Base-by-base conservation (phyloP, 73 alveolate species). In the Paramecium caudatum region DNA sequence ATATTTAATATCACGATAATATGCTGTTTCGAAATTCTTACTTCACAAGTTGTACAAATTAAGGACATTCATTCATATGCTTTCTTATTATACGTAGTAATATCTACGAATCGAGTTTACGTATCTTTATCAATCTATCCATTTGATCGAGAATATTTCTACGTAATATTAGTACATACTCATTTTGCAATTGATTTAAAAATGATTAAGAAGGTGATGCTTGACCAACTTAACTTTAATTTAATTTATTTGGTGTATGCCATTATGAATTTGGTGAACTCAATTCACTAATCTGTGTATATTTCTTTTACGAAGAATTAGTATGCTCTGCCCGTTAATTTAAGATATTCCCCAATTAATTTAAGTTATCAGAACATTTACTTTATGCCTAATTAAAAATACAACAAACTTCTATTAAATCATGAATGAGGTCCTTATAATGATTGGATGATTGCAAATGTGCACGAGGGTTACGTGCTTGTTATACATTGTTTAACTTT, bases 1-100 rank as follows among this genome's bases (percentile, higher is more conserved):
- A 27, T 55, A 27, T 27, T 55, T 23, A 55, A 55, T 55, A 55
- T 19, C n/a, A n/a, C n/a, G n/a, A n/a, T n/a, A n/a, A n/a, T n/a
- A 55, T 55, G 30, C 80, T 55, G 16, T 55, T 55, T 27, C 80
- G 80, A 55, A 55, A 55, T 21, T 55, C 80, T 55, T 55, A 17
- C 3, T 55, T 55, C 46, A 55, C 80, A 27, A 55, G 12, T 55
- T 55, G 30, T 5, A 55, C 80, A 5, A 55, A 55, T 27, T 21
- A 55, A 1, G 80, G 80, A 12, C 80, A 55, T 27, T 55, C 37
- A 23, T 21, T 7, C 80, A 55, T 55, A 23, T 55, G 80, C 30
- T 55, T 55, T 55, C 80, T 55, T 0, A 55, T 55, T 13, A 55
- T 55, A 5, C 80, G 9, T 55, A 55, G 30, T 19, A 55, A 43